Evolutionary conservation across 139 green algal genomes (phyloP).

Genomic region (Coelastrella sp.): DNA sequence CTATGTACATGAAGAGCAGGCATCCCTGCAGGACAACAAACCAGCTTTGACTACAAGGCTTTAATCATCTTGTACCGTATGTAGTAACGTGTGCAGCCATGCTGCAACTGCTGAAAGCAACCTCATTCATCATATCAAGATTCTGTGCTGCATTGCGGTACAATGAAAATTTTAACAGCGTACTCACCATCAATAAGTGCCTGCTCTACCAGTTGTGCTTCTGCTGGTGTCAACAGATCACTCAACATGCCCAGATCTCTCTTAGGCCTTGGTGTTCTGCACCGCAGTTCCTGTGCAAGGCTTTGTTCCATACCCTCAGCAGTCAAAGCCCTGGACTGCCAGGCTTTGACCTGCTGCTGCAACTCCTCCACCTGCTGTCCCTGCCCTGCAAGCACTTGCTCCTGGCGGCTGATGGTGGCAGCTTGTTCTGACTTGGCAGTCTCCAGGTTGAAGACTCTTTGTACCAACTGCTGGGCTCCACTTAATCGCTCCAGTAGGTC

Average conservation of each 20-base stretch:
- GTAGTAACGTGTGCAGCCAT: too few relatives aligned
- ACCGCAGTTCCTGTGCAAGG: conserved; percentile 11
- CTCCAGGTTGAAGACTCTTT: conserved; percentile 36
- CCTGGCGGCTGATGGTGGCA: not conserved
- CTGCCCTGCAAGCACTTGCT: not conserved
- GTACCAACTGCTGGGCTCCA: conserved; percentile 35
- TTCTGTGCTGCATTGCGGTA: too few relatives aligned
- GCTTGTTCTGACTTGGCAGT: not conserved
- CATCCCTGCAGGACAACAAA: conserved; percentile 34
- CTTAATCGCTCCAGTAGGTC: conserved; percentile 26
- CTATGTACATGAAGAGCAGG: conserved; percentile 34
- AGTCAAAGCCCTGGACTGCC: not conserved
- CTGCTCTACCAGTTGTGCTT: conserved; percentile 37
- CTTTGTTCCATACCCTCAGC: not conserved
- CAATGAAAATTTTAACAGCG: too few relatives aligned
- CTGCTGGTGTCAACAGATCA: conserved; percentile 24
- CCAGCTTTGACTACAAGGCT: too few relatives aligned
- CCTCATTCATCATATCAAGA: too few relatives aligned
- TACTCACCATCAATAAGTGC: conserved; percentile 25
- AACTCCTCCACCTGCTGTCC: not conserved
- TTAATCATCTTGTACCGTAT: too few relatives aligned
- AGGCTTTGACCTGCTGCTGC: not conserved
- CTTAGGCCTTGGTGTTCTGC: conserved; percentile 32
- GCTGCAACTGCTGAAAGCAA: too few relatives aligned
- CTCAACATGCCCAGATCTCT: conserved; percentile 37